Percentiles rank a stretch among this genome's conserved stretches.
phyloP scores from a whole-genome alignment of 331 rosid species.

The Acacia pycnantha region DNA sequence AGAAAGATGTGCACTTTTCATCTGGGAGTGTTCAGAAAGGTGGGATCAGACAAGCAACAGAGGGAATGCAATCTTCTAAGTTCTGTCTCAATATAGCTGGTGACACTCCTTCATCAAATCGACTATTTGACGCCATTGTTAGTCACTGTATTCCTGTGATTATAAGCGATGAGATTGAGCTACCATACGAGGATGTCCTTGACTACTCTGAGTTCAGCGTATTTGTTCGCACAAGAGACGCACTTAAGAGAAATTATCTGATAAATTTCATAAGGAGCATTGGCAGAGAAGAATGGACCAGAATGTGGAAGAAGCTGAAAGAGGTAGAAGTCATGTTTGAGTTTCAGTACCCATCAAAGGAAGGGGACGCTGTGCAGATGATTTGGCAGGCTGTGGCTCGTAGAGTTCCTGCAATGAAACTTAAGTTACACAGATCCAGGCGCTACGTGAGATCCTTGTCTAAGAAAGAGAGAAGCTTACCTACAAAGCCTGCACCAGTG shows the following conservation, averaged over 20 bases:
- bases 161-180: slow-evolving; percentile 72
- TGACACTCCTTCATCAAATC: slow-evolving; percentile 89
- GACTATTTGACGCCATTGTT: slow-evolving; percentile 79
- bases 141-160: slow-evolving; percentile 86
- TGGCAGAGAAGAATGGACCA: slow-evolving; percentile 65
- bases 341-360: slow-evolving; percentile 65
- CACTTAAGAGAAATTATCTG: slow-evolving; percentile 48
- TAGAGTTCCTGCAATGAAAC: slow-evolving; percentile 51
- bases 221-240: slow-evolving; percentile 57
- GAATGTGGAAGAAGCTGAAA: slow-evolving; percentile 71
- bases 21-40: slow-evolving; percentile 66
- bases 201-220: slow-evolving; percentile 79
- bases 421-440: slow-evolving; percentile 50
- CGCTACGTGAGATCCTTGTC: slow-evolving; percentile 41
- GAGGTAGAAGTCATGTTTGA: slow-evolving; percentile 59
- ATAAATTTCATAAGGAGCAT: slow-evolving; percentile 55
- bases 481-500: slow-evolving; percentile 38
- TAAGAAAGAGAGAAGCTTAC: slow-evolving; percentile 21
- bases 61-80: slow-evolving; percentile 76
- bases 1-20: slow-evolving; percentile 68
- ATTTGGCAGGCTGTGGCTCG: slow-evolving; percentile 82
- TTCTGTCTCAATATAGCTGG: slow-evolving; percentile 86
- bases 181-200: slow-evolving; percentile 72
- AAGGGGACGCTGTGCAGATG: slow-evolving; percentile 77
- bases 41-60: slow-evolving; percentile 58